Base-by-base conservation (phyloP, 768 basidiomycete species). In the Serpula lacrymans region DNA sequence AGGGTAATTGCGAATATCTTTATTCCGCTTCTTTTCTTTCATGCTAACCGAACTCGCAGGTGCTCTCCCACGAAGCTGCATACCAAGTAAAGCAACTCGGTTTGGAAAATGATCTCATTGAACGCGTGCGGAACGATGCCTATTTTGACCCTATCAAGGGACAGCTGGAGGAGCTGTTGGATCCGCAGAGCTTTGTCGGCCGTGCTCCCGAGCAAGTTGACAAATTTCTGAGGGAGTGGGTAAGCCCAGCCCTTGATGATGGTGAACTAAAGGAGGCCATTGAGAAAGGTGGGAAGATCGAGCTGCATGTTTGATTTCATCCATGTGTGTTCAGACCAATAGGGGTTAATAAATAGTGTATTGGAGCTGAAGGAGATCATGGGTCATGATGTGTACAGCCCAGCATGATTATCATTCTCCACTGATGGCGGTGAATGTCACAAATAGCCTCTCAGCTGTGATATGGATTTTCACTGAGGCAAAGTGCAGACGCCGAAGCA, bases 141-240 rank as follows among this genome's bases (percentile, higher is more conserved):
- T 98, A 94, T 71, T 98, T 98, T 60, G 80, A 84, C 58, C 81
- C 87, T 8, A 92, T 98, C 66, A 85, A 84, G 54, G 70, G 56
- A 36, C 77, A 94, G 34, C 72, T 98, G 36, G 89, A 91, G 29
- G 64, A 55, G 26, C 63, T 98, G 50, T 70, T 99, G 45, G 83
- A 97, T 34, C 92, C 96, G 21, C 65, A 65, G 48, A 94, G 82
- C 39, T 99, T 98, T 62, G 78, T 96, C 34, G 95, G 96, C 2
- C 74, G 94, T 13, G 96, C 96, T 10, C 91, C 95, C 1, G 81
- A 98, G 59, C 96, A 98, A 70, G 94, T 97, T 10, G 89, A 92
- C 60, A 70, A 60, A 42, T 98, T 99, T 64, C 57, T 98, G 42
- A 73, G 65, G 54, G 87, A 92, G 2, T 93, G 88, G 85, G 92